Conservation (phyloP, 441 rosid genomes). For the Capsella rubella region DNA sequence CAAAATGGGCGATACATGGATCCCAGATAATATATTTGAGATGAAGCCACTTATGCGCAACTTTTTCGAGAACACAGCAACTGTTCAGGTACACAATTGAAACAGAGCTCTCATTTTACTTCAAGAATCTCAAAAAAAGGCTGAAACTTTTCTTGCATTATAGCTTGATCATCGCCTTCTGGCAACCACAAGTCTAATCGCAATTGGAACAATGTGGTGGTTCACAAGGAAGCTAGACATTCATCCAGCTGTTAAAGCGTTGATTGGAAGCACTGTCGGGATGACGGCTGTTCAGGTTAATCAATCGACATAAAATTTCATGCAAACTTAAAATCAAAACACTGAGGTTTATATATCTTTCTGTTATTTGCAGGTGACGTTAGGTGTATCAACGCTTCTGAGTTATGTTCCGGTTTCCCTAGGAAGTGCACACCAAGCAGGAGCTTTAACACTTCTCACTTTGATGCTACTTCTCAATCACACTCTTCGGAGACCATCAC, state of each 20-base stretch:
- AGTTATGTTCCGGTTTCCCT: slow-evolving; percentile 88
- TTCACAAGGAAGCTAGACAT: slow-evolving; percentile 77
- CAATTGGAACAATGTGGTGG: slow-evolving; percentile 66
- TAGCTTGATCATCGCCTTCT: slow-evolving; percentile 90
- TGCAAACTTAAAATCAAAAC: slow-evolving; percentile 10
- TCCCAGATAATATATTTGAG: slow-evolving; percentile 74
- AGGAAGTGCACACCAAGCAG: slow-evolving; percentile 91
- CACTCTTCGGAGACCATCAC: slow-evolving; percentile 77
- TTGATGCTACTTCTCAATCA: slow-evolving; percentile 80
- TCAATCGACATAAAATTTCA: slow-evolving; percentile 3
- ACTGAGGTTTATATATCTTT: background rate
- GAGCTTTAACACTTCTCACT: slow-evolving; percentile 84
- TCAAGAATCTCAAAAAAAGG: background rate
- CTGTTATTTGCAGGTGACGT: slow-evolving; percentile 62
- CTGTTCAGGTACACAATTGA: slow-evolving; percentile 69
- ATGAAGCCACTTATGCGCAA: slow-evolving; percentile 85
- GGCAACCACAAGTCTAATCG: slow-evolving; percentile 66
- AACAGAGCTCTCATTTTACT: slow-evolving; percentile 14
- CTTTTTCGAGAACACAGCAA: slow-evolving; percentile 88
- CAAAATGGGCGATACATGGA: slow-evolving; percentile 92
- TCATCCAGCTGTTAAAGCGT: slow-evolving; percentile 81
- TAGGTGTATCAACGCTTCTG: slow-evolving; percentile 89
- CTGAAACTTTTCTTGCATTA: slow-evolving; percentile 21
- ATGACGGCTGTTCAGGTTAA: slow-evolving; percentile 86
- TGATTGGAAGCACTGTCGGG: slow-evolving; percentile 80